Evolutionary conservation across 164 flowering plant species (phyloP).

Genomic region (Brasenia schreberi): DNA sequence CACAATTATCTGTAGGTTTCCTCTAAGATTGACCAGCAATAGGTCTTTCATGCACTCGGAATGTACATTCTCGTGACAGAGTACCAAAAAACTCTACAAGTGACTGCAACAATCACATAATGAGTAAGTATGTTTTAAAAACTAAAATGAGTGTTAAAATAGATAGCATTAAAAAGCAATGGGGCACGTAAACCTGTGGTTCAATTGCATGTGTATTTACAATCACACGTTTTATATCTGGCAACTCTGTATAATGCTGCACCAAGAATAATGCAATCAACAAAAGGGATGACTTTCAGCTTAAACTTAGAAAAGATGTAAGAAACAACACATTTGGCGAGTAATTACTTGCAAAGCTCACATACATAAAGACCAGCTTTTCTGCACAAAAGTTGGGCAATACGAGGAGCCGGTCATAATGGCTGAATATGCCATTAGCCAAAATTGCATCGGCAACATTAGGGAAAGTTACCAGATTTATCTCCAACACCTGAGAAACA

Average conservation of each 20-base stretch:
- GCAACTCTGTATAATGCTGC: slow-evolving; percentile 95
- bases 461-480: slow-evolving; percentile 94
- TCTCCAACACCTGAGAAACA: slow-evolving; percentile 68
- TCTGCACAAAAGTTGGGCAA: slow-evolving; percentile 91
- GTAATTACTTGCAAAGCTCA: slow-evolving; percentile 68
- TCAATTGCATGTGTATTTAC: slow-evolving; percentile 99
- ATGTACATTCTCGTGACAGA: slow-evolving; percentile 93
- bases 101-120: slow-evolving; percentile 33
- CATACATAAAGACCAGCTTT: slow-evolving; percentile 89
- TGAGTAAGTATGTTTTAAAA: slow-evolving; percentile 1
- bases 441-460: slow-evolving; percentile 99
- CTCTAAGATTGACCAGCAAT: slow-evolving; percentile 80
- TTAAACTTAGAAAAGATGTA: neutral
- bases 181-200: slow-evolving; percentile 61
- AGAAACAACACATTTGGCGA: neutral
- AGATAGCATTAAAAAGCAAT: neutral
- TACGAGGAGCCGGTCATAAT: slow-evolving; percentile 93
- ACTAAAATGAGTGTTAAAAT: neutral
- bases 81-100: slow-evolving; percentile 99
- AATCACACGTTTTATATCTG: slow-evolving; percentile 94
- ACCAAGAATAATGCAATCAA: slow-evolving; percentile 4
- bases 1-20: slow-evolving; percentile 98
- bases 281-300: neutral
- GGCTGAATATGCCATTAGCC: slow-evolving; percentile 99
- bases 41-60: slow-evolving; percentile 99